Evolutionary conservation across 768 basidiomycete species (phyloP).

Genomic region (Steccherinum ochraceum): DNA sequence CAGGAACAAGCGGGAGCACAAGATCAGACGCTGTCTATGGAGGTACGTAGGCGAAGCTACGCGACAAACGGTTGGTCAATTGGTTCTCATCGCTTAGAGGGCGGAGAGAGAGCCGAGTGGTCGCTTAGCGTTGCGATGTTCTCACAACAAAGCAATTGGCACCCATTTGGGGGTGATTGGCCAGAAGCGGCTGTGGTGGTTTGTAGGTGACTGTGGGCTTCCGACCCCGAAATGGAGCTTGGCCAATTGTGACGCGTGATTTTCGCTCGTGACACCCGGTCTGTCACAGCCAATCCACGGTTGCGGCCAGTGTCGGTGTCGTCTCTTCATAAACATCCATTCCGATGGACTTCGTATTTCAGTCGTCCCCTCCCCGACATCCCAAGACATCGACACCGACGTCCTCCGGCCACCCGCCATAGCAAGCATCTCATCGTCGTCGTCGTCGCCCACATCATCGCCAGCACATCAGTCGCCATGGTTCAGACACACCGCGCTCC

Average conservation of each 20-base stretch:
- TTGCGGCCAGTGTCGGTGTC: neutral
- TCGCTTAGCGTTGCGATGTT: too few relatives aligned
- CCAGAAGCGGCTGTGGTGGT: neutral
- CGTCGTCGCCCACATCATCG: neutral
- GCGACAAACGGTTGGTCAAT: too few relatives aligned
- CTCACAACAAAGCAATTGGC: too few relatives aligned
- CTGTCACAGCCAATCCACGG: neutral
- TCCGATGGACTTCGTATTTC: neutral
- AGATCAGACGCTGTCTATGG: too few relatives aligned
- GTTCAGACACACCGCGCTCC: conserved; percentile 3
- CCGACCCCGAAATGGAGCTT: neutral
- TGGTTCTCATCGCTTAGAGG: too few relatives aligned
- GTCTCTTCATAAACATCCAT: neutral
- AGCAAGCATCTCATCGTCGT: neutral
- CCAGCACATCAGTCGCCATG: neutral
- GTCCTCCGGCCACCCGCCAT: neutral
- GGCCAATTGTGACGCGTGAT: neutral
- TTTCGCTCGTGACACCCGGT: neutral
- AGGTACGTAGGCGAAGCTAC: too few relatives aligned
- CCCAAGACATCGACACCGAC: neutral
- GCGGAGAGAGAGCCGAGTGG: too few relatives aligned
- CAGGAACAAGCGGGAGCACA: too few relatives aligned
- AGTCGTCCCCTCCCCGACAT: conserved; percentile 1
- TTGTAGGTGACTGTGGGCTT: neutral
- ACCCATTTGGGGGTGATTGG: neutral